Base-by-base conservation (phyloP, 139 green algal species). In the Chlorella sp. region DNA sequence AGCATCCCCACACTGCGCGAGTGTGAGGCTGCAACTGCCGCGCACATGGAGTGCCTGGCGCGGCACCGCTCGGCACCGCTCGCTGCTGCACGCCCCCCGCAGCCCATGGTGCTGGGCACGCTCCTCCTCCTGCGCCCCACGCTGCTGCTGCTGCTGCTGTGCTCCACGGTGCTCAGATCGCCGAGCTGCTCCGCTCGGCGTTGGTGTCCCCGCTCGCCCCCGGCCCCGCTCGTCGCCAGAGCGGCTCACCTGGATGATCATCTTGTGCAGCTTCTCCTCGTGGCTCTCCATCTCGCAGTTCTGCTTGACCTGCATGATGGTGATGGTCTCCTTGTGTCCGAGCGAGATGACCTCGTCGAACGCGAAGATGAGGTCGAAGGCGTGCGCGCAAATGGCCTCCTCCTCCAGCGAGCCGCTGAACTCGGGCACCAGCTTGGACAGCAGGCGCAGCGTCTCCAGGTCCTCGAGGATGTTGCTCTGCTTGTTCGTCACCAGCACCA, bases 191-290 rank as follows among this genome's bases (percentile, higher is more conserved):
- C n/a, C n/a, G n/a, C n/a, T n/a, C n/a, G n/a, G n/a, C n/a, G n/a
- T n/a, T n/a, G n/a, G n/a, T n/a, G n/a, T n/a, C n/a, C n/a, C n/a
- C n/a, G n/a, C n/a, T n/a, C n/a, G n/a, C n/a, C n/a, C n/a, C n/a
- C n/a, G n/a, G n/a, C n/a, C n/a, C n/a, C n/a, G n/a, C n/a, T n/a
- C n/a, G n/a, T 17, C 17, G 42, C 42, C 42, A 55, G 42, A 10
- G 42, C 5, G 4, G 31, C 64, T 4, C 31, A 68, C 55, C 81
- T 97, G 88, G 67, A 98, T 97, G 79, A 99, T 97, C 88, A 97
- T 95, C 83, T 98, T 98, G 87, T 99, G 94, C 77, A 99, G 88
- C 88, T 98, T 98, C 92, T 99, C 96, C 80, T 98, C 96, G 62
- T 97, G 91, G 32, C 77, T 92, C 78, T 98, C 95, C 96, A 99